Evolutionary conservation across 805 yeast genomes (phyloP).

Genomic region (Nakazawaea siamensis): DNA sequence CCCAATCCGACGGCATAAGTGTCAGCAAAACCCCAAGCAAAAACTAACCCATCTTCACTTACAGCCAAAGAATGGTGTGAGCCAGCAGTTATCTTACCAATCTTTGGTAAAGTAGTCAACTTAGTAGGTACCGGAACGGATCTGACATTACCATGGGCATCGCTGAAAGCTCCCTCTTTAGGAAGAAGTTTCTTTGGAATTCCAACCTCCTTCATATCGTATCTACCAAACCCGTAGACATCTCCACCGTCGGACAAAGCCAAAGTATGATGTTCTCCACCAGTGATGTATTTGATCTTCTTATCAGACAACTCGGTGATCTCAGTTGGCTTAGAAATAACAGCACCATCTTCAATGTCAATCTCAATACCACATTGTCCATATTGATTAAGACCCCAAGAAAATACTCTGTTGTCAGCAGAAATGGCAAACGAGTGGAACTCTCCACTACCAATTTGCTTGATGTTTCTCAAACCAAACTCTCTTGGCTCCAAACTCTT

Average conservation of each 20-base stretch:
- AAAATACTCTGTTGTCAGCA: constrained; percentile 55
- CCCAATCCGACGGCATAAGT: constrained; percentile 96
- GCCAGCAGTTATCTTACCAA: constrained; percentile 66
- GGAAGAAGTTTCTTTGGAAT: constrained; percentile 62
- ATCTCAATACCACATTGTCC: constrained; percentile 90
- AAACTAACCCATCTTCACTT: constrained; percentile 74
- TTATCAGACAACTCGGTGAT: constrained; percentile 57
- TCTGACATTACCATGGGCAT: constrained; percentile 72
- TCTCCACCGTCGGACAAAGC: constrained; percentile 69
- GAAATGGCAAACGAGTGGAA: constrained; percentile 93
- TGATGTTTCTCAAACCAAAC: constrained; percentile 73
- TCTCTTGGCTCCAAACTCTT: constrained; percentile 74
- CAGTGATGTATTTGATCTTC: constrained; percentile 56
- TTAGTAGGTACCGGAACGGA: constrained; percentile 82
- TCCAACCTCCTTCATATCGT: constrained; percentile 91
- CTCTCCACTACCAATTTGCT: constrained; percentile 85
- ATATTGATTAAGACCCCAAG: constrained; percentile 96
- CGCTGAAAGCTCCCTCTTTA: constrained; percentile 57
- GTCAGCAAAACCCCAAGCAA: constrained; percentile 97
- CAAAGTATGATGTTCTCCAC: constrained; percentile 92
- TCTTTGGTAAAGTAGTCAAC: constrained; percentile 47
- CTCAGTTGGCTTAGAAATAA: constrained; percentile 68
- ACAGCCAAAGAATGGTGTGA: constrained; percentile 90
- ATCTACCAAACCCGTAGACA: constrained; percentile 81
- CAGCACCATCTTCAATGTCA: constrained; percentile 77